These are phyloP conservation scores for Friedmanniomyces endolithicus DNA, from an alignment of 495 filamentous ascomycete species.

Conservation along the genomic window DNA sequence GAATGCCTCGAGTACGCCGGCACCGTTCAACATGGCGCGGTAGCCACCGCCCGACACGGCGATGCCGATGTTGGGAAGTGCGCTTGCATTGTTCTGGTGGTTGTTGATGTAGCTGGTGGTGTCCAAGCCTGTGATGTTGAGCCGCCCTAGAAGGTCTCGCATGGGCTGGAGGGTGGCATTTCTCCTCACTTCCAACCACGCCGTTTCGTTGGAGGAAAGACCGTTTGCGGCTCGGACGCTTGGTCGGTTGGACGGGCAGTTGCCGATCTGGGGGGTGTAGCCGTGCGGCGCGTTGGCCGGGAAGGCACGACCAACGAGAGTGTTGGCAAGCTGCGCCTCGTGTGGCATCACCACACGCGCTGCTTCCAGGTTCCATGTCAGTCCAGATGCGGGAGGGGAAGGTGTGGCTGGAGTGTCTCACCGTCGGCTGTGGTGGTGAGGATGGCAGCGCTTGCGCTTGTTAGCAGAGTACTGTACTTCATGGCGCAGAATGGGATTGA, in stretches of 20 bases:
- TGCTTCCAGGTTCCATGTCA: background rate
- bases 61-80: slow-evolving; percentile 52
- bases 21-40: slow-evolving; percentile 76
- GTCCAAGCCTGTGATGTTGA: slow-evolving; percentile 68
- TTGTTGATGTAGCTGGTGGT: slow-evolving; percentile 53
- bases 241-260: slow-evolving; percentile 36
- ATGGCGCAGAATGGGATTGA: background rate
- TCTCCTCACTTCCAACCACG: slow-evolving; percentile 53
- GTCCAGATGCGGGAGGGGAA: background rate
- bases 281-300: slow-evolving; percentile 29
- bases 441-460: background rate
- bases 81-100: slow-evolving; percentile 43
- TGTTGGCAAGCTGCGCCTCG: background rate
- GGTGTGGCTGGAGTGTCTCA: background rate
- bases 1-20: slow-evolving; percentile 75
- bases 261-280: slow-evolving; percentile 27
- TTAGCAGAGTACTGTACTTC: background rate
- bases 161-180: slow-evolving; percentile 51
- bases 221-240: slow-evolving; percentile 40
- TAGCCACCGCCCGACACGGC: slow-evolving; percentile 63
- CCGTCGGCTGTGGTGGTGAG: background rate
- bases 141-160: slow-evolving; percentile 55
- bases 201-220: slow-evolving; percentile 54
- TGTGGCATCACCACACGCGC: background rate
- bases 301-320: slow-evolving; percentile 5